Conservation (phyloP, 768 basidiomycete species). For the Auriscalpium vulgare region DNA sequence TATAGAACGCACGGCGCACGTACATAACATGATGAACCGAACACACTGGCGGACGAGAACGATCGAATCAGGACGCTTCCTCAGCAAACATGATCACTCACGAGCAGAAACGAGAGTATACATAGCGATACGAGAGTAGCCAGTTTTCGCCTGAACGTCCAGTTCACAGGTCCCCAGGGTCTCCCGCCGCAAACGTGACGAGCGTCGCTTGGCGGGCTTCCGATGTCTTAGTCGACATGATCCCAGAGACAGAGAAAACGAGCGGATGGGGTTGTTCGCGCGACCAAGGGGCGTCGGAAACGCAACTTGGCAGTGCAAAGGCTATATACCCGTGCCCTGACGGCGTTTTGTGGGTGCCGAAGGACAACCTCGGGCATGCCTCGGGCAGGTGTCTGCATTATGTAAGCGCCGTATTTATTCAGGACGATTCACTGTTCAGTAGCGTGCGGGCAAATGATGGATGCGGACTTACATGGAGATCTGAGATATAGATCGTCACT, state of each 20-base stretch:
- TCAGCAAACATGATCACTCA: background rate
- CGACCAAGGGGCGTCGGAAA: too few species aligned
- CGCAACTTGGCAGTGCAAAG: background rate
- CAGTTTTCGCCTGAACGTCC: slow-evolving; percentile 10
- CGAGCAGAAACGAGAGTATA: slow-evolving; percentile 9
- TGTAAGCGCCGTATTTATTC: too few species aligned
- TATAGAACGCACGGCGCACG: background rate
- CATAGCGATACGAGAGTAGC: background rate
- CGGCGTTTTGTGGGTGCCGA: too few species aligned
- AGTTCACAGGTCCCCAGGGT: slow-evolving; percentile 16
- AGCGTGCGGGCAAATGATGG: too few species aligned
- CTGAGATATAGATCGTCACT: too few species aligned
- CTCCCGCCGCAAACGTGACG: slow-evolving; percentile 5
- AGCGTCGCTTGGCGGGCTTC: background rate
- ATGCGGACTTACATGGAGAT: too few species aligned
- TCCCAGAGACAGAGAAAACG: background rate
- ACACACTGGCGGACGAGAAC: background rate
- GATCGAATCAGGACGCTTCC: too few species aligned
- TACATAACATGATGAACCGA: slow-evolving; percentile 18
- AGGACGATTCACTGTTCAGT: too few species aligned
- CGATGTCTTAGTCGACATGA: background rate
- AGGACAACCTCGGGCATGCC: too few species aligned
- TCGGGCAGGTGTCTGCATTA: too few species aligned
- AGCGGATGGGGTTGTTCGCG: background rate
- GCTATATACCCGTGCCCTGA: background rate